Evolutionary conservation across 495 filamentous ascomycete genomes (phyloP).

Genomic region (Oleoguttula mirabilis): DNA sequence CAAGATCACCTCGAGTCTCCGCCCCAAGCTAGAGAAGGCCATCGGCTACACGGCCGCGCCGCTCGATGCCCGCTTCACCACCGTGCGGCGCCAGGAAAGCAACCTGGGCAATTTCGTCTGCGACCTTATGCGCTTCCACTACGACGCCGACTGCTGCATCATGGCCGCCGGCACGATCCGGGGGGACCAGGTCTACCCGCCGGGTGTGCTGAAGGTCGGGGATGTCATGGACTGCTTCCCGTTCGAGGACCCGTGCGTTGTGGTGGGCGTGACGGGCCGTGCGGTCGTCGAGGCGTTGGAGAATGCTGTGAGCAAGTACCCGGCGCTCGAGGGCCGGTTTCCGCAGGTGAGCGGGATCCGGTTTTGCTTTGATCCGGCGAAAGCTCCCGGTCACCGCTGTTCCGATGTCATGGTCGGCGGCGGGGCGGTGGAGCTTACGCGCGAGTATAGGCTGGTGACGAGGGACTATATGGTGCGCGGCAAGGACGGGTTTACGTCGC

Average conservation of each 20-base stretch:
- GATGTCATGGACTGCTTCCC: conserved; percentile 63
- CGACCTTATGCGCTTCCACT: conserved; percentile 78
- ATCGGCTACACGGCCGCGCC: conserved; percentile 69
- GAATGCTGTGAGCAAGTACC: conserved; percentile 66
- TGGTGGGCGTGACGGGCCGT: conserved; percentile 54
- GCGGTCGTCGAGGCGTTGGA: conserved; percentile 65
- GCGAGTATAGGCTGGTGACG: conserved; percentile 57
- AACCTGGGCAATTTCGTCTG: conserved; percentile 85
- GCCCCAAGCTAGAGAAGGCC: conserved; percentile 65
- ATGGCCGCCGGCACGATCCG: conserved; percentile 85
- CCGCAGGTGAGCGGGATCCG: conserved; percentile 73
- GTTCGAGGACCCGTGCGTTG: conserved; percentile 81
- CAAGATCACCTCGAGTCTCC: conserved; percentile 56
- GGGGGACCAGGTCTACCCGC: conserved; percentile 78
- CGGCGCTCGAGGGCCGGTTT: conserved; percentile 70
- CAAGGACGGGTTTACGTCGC: conserved; percentile 69
- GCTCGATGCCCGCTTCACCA: conserved; percentile 75
- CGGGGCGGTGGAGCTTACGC: conserved; percentile 45
- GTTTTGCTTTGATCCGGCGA: conserved; percentile 53
- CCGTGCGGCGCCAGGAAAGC: conserved; percentile 61
- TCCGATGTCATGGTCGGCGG: conserved; percentile 47
- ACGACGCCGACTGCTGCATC: conserved; percentile 63
- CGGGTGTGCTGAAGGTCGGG: conserved; percentile 60
- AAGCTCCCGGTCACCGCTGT: conserved; percentile 49
- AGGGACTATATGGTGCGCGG: conserved; percentile 77